Evolutionary conservation across 2,329 filamentous ascomycete species (phyloP).

Genomic region (Phyllosticta citriasiana): DNA sequence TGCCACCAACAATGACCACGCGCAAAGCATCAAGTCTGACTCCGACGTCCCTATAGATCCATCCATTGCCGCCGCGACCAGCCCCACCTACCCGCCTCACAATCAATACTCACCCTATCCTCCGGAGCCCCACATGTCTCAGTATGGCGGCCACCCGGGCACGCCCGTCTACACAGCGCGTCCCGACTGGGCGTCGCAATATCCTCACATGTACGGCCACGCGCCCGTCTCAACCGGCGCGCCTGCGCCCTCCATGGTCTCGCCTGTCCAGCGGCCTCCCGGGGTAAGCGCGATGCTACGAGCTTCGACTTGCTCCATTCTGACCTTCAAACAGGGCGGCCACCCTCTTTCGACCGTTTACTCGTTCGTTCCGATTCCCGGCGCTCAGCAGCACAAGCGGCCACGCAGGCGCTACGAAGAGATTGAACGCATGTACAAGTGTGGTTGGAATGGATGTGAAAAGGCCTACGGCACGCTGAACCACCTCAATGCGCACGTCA

Average conservation of each 20-base stretch:
- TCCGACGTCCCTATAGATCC: conserved; percentile 98
- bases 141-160: conserved; percentile 55
- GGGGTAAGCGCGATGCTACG: conserved; percentile 42
- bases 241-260: conserved; percentile 46
- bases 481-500: conserved; percentile 94
- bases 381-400: conserved; percentile 93
- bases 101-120: conserved; percentile 80
- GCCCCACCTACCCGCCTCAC: conserved; percentile 77
- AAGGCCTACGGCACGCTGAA: conserved; percentile 98
- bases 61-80: conserved; percentile 85
- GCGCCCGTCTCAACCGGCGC: conserved; percentile 50
- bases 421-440: conserved; percentile 99
- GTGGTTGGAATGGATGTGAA: conserved; percentile 95
- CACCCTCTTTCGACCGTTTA: conserved; percentile 69
- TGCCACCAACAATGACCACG: conserved; percentile 60
- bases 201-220: conserved; percentile 40
- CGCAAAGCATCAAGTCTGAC: conserved; percentile 78
- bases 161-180: conserved; percentile 55
- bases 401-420: conserved; percentile 91
- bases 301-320: background rate
- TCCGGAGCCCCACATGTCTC: conserved; percentile 75
- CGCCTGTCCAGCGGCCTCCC: conserved; percentile 51
- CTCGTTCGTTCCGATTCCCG: conserved; percentile 94
- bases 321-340: conserved; percentile 31
- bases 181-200: conserved; percentile 60